phyloP scores from a whole-genome alignment of 768 basidiomycete genomes.

The Naganishia randhawae region DNA sequence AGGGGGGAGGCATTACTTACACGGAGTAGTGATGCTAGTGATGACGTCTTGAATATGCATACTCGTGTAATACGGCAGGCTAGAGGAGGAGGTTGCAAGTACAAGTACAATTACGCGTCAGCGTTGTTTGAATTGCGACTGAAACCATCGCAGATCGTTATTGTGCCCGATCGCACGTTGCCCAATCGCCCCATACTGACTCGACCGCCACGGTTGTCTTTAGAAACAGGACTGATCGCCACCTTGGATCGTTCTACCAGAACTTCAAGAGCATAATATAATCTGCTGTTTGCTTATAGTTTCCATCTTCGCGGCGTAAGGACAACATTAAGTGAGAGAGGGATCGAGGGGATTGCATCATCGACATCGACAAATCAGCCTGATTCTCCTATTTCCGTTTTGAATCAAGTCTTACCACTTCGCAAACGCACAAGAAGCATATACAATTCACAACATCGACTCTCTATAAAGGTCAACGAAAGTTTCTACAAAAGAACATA shows the following conservation, averaged over 20 bases:
- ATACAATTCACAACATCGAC: background rate
- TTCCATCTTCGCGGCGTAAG: background rate
- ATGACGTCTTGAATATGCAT: too few relatives aligned
- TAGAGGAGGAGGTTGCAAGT: too few relatives aligned
- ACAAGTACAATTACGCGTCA: background rate
- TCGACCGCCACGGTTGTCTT: background rate
- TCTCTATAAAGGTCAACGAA: background rate
- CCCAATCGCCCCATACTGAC: background rate
- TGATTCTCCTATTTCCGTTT: background rate
- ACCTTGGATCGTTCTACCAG: background rate
- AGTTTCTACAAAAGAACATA: background rate
- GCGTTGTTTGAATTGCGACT: background rate
- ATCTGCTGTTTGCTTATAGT: conserved; percentile 22
- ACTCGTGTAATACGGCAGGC: too few relatives aligned
- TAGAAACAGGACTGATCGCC: background rate
- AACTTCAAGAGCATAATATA: conserved; percentile 20
- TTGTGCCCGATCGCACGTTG: background rate
- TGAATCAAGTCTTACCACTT: background rate
- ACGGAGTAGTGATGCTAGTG: too few relatives aligned
- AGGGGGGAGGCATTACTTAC: too few relatives aligned
- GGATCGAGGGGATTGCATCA: background rate
- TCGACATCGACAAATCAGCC: conserved; percentile 8
- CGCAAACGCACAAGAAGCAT: background rate
- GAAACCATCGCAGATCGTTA: background rate
- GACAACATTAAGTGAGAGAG: background rate